Evolutionary conservation across 441 rosid species (phyloP).

Genomic region (Omphalea diandra): DNA sequence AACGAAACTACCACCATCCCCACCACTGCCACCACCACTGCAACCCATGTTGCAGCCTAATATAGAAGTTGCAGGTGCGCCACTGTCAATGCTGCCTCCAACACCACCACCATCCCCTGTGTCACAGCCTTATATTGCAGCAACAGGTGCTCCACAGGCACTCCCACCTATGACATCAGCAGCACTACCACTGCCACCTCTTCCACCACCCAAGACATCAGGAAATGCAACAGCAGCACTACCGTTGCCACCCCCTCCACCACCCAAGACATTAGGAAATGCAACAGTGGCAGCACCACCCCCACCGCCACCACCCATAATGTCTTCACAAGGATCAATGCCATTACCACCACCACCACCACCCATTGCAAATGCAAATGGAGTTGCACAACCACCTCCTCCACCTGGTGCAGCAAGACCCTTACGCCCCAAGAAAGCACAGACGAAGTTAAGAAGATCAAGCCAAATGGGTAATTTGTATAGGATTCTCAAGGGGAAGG

Average conservation of each 20-base stretch:
- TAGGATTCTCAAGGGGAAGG: conserved; percentile 64
- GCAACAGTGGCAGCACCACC: conserved; percentile 26
- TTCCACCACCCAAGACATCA: conserved; percentile 13
- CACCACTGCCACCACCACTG: neutral
- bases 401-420: conserved; percentile 50
- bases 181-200: no score
- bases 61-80: neutral
- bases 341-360: no score
- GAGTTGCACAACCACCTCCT: conserved; percentile 58
- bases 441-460: conserved; percentile 76
- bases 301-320: conserved; percentile 40
- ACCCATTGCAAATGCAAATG: conserved; percentile 31
- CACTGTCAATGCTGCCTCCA: neutral
- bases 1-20: neutral
- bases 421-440: conserved; percentile 65
- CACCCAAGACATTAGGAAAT: conserved; percentile 17
- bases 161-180: no score
- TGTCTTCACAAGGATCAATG: no score
- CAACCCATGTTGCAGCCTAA: conserved; percentile 1
- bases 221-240: neutral
- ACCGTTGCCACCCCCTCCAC: conserved; percentile 35
- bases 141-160: neutral
- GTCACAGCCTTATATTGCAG: neutral
- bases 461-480: conserved; percentile 65
- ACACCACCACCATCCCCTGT: conserved; percentile 8